These are phyloP conservation scores for Cryptococcus floricola DNA, from an alignment of 1,284 basidiomycete species.

Conservation along the genomic window DNA sequence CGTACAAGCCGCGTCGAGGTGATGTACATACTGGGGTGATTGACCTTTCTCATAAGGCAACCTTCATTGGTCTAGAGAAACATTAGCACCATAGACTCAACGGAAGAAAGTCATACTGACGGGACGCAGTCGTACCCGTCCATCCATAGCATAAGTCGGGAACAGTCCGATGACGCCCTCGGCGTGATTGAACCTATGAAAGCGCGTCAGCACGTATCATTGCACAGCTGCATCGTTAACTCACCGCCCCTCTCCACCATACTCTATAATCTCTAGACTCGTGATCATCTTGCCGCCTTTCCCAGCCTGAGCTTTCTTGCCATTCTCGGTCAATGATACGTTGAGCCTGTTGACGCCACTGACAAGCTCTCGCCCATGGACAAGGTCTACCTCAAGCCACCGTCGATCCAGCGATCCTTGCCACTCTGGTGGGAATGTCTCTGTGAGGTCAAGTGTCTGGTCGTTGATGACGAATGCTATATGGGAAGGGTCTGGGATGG, in stretches of 20 bases:
- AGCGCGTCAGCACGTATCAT: neutral
- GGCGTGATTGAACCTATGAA: slow-evolving; percentile 58
- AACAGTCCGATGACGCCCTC: slow-evolving; percentile 66
- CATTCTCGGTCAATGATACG: slow-evolving; percentile 59
- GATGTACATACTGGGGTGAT: slow-evolving; percentile 31
- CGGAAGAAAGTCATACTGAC: slow-evolving; percentile 17
- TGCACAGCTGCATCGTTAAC: slow-evolving; percentile 21
- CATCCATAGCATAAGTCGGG: slow-evolving; percentile 58
- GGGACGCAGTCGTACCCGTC: slow-evolving; percentile 37
- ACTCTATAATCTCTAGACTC: slow-evolving; percentile 71
- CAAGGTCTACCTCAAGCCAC: slow-evolving; percentile 41
- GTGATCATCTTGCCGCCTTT: slow-evolving; percentile 60
- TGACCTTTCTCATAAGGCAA: slow-evolving; percentile 76
- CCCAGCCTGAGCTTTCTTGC: slow-evolving; percentile 55
- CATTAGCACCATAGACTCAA: neutral
- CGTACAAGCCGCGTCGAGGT: neutral
- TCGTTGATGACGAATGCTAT: slow-evolving; percentile 62
- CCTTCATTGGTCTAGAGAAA: slow-evolving; percentile 62
- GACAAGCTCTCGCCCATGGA: slow-evolving; percentile 3
- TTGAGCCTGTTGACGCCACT: slow-evolving; percentile 53
- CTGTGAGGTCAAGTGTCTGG: slow-evolving; percentile 29
- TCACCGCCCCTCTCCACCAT: slow-evolving; percentile 62
- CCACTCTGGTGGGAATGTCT: slow-evolving; percentile 26
- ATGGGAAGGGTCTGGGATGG: slow-evolving; percentile 60
- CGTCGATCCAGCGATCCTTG: slow-evolving; percentile 40